These are phyloP conservation scores for Nigrograna mackinnonii DNA, from an alignment of 2,329 filamentous ascomycete genomes.

Conservation along the genomic window DNA sequence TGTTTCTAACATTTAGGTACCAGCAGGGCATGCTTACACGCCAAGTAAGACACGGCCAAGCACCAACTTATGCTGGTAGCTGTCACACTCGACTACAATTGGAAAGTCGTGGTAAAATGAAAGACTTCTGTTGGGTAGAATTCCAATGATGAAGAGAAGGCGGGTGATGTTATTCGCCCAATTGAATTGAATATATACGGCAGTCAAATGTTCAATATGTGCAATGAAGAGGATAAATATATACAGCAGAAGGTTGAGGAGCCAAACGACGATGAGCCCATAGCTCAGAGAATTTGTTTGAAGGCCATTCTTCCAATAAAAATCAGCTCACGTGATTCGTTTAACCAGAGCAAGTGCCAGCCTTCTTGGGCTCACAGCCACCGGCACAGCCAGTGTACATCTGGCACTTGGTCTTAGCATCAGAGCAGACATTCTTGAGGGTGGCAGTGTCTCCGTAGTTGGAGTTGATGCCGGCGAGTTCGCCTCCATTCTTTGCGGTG, in stretches of 20 bases:
- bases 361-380: conserved; percentile 29
- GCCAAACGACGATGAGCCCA: background rate
- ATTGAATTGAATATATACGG: no score
- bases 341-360: conserved; percentile 25
- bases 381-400: conserved; percentile 32
- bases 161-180: no score
- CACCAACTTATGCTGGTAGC: no score
- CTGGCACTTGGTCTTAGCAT: conserved; percentile 24
- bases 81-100: no score
- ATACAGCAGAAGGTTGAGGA: background rate
- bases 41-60: no score
- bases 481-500: conserved; percentile 44
- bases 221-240: background rate
- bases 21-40: no score
- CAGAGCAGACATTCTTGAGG: conserved; percentile 30
- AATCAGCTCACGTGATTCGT: background rate
- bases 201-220: no score
- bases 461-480: conserved; percentile 52
- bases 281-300: background rate
- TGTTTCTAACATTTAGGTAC: no score
- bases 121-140: no score
- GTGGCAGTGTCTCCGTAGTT: conserved; percentile 54
- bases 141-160: no score
- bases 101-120: no score
- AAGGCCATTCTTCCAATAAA: background rate